These are phyloP conservation scores for Polyporus tsugae DNA, from an alignment of 1,284 basidiomycete species.

Conservation along the genomic window DNA sequence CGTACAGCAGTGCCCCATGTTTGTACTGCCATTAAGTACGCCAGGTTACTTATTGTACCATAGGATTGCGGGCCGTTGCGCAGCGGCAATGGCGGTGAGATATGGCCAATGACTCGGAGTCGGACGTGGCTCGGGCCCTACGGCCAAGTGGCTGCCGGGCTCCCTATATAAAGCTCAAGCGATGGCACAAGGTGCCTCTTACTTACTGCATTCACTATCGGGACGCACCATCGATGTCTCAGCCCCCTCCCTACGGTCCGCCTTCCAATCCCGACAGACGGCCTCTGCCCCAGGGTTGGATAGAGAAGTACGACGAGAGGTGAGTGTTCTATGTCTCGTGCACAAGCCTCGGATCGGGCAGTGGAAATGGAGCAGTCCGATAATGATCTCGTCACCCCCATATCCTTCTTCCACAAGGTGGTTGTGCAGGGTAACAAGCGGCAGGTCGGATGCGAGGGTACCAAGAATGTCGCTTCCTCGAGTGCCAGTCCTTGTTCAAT, in stretches of 20 bases:
- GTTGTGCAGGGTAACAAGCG: neutral
- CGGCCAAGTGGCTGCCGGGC: conserved; percentile 29
- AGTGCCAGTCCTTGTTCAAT: neutral
- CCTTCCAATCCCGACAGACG: conserved; percentile 68
- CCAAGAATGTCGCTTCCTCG: neutral
- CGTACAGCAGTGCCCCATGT: neutral
- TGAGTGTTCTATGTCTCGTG: conserved; percentile 38
- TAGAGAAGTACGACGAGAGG: conserved; percentile 73
- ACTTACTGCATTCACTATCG: conserved; percentile 34
- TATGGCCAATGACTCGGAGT: conserved; percentile 20
- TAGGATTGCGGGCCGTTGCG: conserved; percentile 1
- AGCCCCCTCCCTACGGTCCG: conserved; percentile 51
- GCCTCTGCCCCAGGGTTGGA: conserved; percentile 73
- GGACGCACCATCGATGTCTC: conserved; percentile 46
- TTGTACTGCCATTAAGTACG: neutral
- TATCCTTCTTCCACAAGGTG: too few species aligned
- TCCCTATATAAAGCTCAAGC: conserved; percentile 36
- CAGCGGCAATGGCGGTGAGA: conserved; percentile 19
- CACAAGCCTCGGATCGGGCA: neutral
- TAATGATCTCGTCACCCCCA: neutral
- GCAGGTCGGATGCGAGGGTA: neutral
- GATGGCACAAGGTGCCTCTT: conserved; percentile 27
- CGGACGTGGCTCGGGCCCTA: conserved; percentile 22
- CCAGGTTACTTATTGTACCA: neutral
- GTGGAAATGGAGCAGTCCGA: neutral